A percentile compares a stretch with the other conserved stretches of the same genome.
Evolutionary conservation across 768 basidiomycete species (phyloP).

Genomic region (Boletus insuetus): DNA sequence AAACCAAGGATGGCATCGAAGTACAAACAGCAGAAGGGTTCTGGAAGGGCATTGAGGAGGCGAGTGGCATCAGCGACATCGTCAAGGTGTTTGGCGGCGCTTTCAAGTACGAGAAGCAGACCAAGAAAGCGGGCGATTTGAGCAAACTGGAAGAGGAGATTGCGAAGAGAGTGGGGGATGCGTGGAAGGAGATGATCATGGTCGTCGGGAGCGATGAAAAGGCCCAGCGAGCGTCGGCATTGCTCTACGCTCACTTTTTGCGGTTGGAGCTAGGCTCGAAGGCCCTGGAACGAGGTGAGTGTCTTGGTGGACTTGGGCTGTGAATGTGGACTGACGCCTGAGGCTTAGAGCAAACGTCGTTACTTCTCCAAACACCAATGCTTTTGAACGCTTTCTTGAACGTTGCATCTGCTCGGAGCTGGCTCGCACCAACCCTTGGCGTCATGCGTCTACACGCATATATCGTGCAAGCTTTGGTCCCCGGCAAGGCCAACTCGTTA

Average conservation of each 20-base stretch:
- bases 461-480: constrained; percentile 79
- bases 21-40: constrained; percentile 78
- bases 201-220: constrained; percentile 39
- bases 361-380: constrained; percentile 70
- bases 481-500: constrained; percentile 41
- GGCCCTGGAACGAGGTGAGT: constrained; percentile 61
- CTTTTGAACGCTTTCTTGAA: constrained; percentile 79
- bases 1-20: constrained; percentile 90
- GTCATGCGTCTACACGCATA: constrained; percentile 82
- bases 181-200: constrained; percentile 52
- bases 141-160: constrained; percentile 52
- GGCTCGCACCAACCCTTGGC: constrained; percentile 77
- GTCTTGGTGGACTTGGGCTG: constrained; percentile 2
- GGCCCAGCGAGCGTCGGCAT: constrained; percentile 51
- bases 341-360: constrained; percentile 60
- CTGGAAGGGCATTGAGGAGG: constrained; percentile 86
- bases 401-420: constrained; percentile 82
- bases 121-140: constrained; percentile 38
- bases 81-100: constrained; percentile 67
- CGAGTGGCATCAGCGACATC: constrained; percentile 68
- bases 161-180: constrained; percentile 43
- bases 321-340: background rate
- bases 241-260: constrained; percentile 85
- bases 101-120: constrained; percentile 54
- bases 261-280: constrained; percentile 54